Evolutionary conservation across 495 filamentous ascomycete genomes (phyloP).

Genomic region (Penicillium samsonianum): DNA sequence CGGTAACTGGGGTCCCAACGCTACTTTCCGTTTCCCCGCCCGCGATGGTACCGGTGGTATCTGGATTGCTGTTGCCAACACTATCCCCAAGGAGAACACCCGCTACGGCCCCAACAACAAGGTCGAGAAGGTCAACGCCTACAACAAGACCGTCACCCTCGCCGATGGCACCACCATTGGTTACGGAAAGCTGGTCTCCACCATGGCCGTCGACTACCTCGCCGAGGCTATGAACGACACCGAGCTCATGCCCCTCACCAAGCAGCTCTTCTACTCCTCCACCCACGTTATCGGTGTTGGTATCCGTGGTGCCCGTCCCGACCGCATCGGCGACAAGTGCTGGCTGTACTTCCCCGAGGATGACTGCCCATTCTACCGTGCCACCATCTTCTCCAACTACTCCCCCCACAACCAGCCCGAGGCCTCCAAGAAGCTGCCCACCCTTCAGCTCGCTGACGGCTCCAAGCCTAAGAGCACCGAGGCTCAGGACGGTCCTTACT

Average conservation of each 20-base stretch:
- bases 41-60: slow-evolving; percentile 95
- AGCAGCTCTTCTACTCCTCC: slow-evolving; percentile 93
- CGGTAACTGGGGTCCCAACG: slow-evolving; percentile 97
- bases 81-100: slow-evolving; percentile 87
- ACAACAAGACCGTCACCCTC: slow-evolving; percentile 78
- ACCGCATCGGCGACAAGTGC: slow-evolving; percentile 98
- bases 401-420: slow-evolving; percentile 96
- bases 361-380: slow-evolving; percentile 99
- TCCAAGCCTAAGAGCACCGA: slow-evolving; percentile 68
- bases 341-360: slow-evolving; percentile 99
- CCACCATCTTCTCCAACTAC: slow-evolving; percentile 99
- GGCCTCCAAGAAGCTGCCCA: slow-evolving; percentile 79
- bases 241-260: slow-evolving; percentile 78
- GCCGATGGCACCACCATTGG: slow-evolving; percentile 85
- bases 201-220: slow-evolving; percentile 93
- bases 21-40: slow-evolving; percentile 97
- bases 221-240: slow-evolving; percentile 85
- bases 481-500: slow-evolving; percentile 88
- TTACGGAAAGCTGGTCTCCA: slow-evolving; percentile 90
- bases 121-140: slow-evolving; percentile 82
- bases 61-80: slow-evolving; percentile 97
- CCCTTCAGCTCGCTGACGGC: slow-evolving; percentile 81
- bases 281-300: slow-evolving; percentile 98
- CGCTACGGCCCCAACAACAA: slow-evolving; percentile 82
- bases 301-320: slow-evolving; percentile 87